Percentiles rank a stretch among this genome's conserved stretches.
Conservation (phyloP, 208 protist species). For the Acanthamoeba triangularis region DNA sequence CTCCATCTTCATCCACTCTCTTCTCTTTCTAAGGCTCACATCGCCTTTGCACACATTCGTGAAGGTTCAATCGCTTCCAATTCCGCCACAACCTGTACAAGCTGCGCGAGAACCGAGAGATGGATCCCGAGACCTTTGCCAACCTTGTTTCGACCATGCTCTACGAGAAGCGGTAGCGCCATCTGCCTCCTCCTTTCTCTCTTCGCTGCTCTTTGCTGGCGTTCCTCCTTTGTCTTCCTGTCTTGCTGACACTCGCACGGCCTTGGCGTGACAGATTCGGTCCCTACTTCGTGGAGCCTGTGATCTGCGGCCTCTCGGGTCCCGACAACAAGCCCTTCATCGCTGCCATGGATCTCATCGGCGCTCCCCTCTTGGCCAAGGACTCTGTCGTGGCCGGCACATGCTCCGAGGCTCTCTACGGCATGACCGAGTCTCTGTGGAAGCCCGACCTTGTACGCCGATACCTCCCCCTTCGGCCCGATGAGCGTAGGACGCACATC, state of each 20-base stretch:
- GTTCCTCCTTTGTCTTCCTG: not conserved
- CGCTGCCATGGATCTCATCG: constrained; percentile 97
- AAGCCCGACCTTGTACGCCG: constrained; percentile 93
- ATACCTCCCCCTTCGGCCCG: not conserved
- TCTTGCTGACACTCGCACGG: not conserved
- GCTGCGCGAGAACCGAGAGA: constrained; percentile 92
- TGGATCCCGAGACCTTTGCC: constrained; percentile 88
- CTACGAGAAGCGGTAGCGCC: constrained; percentile 90
- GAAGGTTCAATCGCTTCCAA: constrained; percentile 87
- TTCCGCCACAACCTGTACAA: constrained; percentile 92
- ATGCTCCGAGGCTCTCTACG: constrained; percentile 97
- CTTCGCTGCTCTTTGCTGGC: not conserved
- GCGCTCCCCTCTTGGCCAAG: constrained; percentile 95
- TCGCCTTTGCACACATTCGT: not conserved
- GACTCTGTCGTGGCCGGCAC: constrained; percentile 99
- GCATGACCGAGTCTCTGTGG: constrained; percentile 99
- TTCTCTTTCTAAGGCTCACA: constrained; percentile 11
- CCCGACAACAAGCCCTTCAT: constrained; percentile 96
- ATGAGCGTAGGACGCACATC: not conserved
- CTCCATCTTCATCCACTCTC: not conserved
- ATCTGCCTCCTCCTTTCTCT: not conserved
- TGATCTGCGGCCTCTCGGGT: constrained; percentile 97
- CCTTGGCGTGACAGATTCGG: constrained; percentile 94
- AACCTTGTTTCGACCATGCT: constrained; percentile 90
- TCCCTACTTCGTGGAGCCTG: constrained; percentile 98